phyloP scores from a whole-genome alignment of 1,284 basidiomycete genomes.

The Ganoderma lingzhi region DNA sequence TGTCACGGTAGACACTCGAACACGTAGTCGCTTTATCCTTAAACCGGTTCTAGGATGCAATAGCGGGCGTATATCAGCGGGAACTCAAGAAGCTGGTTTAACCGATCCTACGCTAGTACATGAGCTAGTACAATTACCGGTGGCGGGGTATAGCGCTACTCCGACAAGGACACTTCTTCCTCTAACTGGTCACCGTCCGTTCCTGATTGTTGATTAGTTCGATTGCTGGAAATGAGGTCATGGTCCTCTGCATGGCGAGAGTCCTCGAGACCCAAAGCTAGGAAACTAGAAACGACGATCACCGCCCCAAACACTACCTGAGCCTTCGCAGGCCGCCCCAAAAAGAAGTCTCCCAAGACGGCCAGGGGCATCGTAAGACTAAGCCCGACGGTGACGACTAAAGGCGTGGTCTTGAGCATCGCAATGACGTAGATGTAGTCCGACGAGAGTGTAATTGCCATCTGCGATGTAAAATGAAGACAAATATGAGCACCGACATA shows the following conservation, averaged over 20 bases:
- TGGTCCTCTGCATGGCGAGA: slow-evolving; percentile 44
- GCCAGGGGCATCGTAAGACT: slow-evolving; percentile 96
- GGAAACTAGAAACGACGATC: slow-evolving; percentile 73
- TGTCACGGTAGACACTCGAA: background rate
- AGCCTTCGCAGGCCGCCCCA: slow-evolving; percentile 60
- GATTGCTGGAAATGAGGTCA: slow-evolving; percentile 34
- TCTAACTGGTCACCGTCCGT: slow-evolving; percentile 29
- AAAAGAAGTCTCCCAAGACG: slow-evolving; percentile 80
- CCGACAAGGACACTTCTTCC: slow-evolving; percentile 25
- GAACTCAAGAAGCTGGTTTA: background rate
- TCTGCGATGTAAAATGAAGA: slow-evolving; percentile 53
- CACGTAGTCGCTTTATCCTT: background rate
- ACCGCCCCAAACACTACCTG: slow-evolving; percentile 73
- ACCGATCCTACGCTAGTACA: background rate
- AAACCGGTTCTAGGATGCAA: background rate
- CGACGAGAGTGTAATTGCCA: slow-evolving; percentile 85
- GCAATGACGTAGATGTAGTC: slow-evolving; percentile 91
- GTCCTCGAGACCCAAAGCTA: slow-evolving; percentile 72
- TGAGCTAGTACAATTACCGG: slow-evolving; percentile 2
- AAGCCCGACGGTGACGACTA: slow-evolving; percentile 93
- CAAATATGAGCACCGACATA: background rate
- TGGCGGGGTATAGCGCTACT: slow-evolving; percentile 1
- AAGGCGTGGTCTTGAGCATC: slow-evolving; percentile 97
- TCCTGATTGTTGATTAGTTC: slow-evolving; percentile 34
- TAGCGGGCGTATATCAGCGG: background rate